Base-by-base conservation (phyloP, 73 alveolate species). In the Paramecium pentaurelia region DNA sequence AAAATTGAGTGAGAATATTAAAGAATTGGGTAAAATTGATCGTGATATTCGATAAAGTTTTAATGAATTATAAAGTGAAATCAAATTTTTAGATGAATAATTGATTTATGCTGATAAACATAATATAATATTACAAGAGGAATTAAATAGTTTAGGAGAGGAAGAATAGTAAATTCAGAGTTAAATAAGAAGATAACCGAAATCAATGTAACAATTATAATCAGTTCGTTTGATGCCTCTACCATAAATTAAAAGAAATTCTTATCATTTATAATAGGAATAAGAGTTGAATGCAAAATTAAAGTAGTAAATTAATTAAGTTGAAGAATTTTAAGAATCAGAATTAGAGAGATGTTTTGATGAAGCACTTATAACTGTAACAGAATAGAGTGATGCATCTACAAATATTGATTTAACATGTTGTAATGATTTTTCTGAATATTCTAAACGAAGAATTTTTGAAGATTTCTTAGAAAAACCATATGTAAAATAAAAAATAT, bases 31-130 rank as follows among this genome's bases (percentile, higher is more conserved):
- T 25, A 47, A 40, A 27, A 40, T 42, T 25, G 91, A 80, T 25
- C 49, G 58, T 38, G 71, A 80, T 22, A 47, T 80, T 18, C 30
- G 44, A 44, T 42, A 25, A 40, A 80, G 73, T 45, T 45, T 28
- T 6, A 28, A 80, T 32, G 91, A 80, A 80, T 44, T 80, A 25
- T 22, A 32, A 16, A 45, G 77, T 42, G 91, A 80, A 20, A 80
- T 80, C 49, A 80, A 80, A 45, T 80, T 80, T 27, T 80, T 80
- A 27, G 91, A 80, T 80, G 91, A 80, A 47, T 80, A 80, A 47
- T 49, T 80, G 30, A 80, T 80, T 7, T 80, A 80, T 80, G 91
- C 91, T 20, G 91, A 80, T 22, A 80, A 80, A 80, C 91, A 80
- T 25, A 40, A 80, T 47, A 18, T 80, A 28, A 80, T 80, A 44